Percentiles rank a stretch among this genome's conserved stretches.
Evolutionary conservation across 2,329 filamentous ascomycete species (phyloP).

Genomic region (Cladophialophora carrionii): DNA sequence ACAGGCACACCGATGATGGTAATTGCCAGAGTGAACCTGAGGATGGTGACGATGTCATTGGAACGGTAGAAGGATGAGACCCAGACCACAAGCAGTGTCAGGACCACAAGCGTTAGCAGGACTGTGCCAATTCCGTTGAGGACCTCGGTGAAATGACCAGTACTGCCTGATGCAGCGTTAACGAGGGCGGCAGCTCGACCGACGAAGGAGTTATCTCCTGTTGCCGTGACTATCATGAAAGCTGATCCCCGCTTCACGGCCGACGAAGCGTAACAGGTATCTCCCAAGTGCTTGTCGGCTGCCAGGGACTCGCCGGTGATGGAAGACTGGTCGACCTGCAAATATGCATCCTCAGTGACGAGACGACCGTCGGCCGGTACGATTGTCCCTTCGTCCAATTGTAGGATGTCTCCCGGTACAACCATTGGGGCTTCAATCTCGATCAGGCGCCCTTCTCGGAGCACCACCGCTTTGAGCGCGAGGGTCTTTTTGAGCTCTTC

Average conservation of each 20-base stretch:
- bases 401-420: conserved; percentile 86
- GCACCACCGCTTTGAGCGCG: conserved; percentile 82
- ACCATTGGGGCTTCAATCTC: conserved; percentile 83
- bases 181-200: conserved; percentile 86
- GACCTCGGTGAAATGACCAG: conserved; percentile 88
- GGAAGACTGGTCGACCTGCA: conserved; percentile 89
- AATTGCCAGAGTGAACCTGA: conserved; percentile 83
- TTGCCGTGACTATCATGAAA: conserved; percentile 78
- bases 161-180: conserved; percentile 71
- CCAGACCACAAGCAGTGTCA: conserved; percentile 83
- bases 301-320: conserved; percentile 91
- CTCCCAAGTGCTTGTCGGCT: conserved; percentile 82
- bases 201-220: conserved; percentile 88
- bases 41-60: conserved; percentile 75
- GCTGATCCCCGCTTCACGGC: conserved; percentile 89
- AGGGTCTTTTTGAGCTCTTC: conserved; percentile 89
- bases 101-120: conserved; percentile 76
- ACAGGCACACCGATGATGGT: conserved; percentile 91
- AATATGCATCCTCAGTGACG: conserved; percentile 78
- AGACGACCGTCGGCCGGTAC: conserved; percentile 87
- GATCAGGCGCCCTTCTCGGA: conserved; percentile 75
- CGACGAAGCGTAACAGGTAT: conserved; percentile 82
- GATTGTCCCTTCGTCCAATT: conserved; percentile 88
- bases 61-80: conserved; percentile 85
- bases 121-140: conserved; percentile 83